Conservation (phyloP, 371 early-diverging fungal species). For the Capniomyces stellatus region DNA sequence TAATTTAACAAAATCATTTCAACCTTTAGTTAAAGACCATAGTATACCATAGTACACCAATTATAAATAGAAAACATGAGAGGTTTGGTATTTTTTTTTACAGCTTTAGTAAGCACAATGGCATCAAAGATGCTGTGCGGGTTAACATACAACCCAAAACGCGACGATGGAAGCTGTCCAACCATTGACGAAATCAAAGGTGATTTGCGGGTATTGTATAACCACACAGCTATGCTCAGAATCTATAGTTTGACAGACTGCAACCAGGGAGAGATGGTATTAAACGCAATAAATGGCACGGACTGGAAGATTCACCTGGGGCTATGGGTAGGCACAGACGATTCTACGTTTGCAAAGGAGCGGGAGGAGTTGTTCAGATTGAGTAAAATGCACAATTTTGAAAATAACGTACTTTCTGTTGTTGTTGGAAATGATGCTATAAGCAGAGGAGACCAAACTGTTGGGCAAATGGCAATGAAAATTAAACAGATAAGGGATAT, state of each 20-base stretch:
- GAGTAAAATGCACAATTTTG: constrained; percentile 18
- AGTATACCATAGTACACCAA: no score
- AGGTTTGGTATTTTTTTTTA: no score
- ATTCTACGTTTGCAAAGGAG: constrained; percentile 29
- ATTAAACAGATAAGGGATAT: constrained; percentile 25
- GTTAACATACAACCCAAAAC: constrained; percentile 30
- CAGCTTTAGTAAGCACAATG: no score
- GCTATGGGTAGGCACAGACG: constrained; percentile 35
- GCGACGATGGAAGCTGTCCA: constrained; percentile 28
- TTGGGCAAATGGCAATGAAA: constrained; percentile 20
- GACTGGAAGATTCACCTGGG: constrained; percentile 37
- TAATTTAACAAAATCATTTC: no score
- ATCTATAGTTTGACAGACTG: constrained; percentile 34
- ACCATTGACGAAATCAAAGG: constrained; percentile 25
- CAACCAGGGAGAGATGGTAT: constrained; percentile 34
- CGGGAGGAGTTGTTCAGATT: constrained; percentile 26
- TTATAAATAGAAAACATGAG: no score
- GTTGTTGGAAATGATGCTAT: constrained; percentile 44
- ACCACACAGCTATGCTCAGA: constrained; percentile 34
- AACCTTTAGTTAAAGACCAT: no score
- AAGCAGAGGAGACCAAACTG: constrained; percentile 30
- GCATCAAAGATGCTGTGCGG: no score
- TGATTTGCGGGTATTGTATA: constrained; percentile 27
- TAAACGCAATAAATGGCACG: constrained; percentile 34
- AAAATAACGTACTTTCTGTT: constrained; percentile 27